Base-by-base conservation (phyloP, 768 basidiomycete genomes). In the Termitomyces heimii region DNA sequence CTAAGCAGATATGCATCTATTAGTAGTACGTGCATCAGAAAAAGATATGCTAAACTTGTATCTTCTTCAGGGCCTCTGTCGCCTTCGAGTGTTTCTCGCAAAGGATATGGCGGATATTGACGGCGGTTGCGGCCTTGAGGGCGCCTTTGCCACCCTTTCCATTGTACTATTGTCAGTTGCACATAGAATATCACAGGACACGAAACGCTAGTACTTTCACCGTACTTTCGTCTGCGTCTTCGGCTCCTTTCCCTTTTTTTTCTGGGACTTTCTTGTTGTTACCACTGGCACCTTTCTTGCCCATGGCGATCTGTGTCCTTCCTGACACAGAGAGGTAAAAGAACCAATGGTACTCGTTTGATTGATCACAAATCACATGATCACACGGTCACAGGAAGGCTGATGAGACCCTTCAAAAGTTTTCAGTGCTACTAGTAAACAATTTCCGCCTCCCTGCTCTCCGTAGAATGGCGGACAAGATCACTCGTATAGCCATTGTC, bases 401-500 rank as follows among this genome's bases (percentile, higher is more conserved):
- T 52, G 52, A 58, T 45, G 51, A 57, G 45, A 42, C 52, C 52
- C 24, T 14, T 32, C 40, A 47, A 55, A 62, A 64, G 55, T 66
- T 67, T 67, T 67, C n/a, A 9, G 28, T 31, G 47, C 44, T 46
- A 34, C 40, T 13, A 43, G 39, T 43, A 35, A 54, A 43, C 44
- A 46, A 22, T 40, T 49, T 47, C 48, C 53, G 40, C 39, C 49
- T 64, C 54, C 54, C 54, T 55, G 53, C 51, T 29, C 48, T 55
- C 58, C 51, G 51, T 54, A 56, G 53, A 60, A 92, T 94, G 92
- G 79, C 88, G 37, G 96, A 97, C 77, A 96, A 95, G 73, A 94
- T 98, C 65, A 99, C 97, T 53, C 88, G 97, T 80, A 94, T 98
- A 67, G 96, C 96, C 60, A 94, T 98, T 66, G 91, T 93, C 62